phyloP scores from a whole-genome alignment of 768 basidiomycete species.

The Exidia glandulosa region DNA sequence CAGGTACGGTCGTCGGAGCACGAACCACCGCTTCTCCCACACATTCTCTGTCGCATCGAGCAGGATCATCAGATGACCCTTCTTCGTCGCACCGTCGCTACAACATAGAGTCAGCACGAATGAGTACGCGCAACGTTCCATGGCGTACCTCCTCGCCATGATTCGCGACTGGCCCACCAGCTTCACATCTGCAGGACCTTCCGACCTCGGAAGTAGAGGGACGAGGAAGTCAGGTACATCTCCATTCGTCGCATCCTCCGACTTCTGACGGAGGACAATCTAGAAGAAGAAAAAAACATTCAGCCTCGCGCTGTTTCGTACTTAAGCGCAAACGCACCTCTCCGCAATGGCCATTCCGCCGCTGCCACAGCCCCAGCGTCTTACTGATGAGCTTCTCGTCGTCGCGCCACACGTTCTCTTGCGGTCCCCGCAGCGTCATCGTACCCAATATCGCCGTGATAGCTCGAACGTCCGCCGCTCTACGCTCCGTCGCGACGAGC shows the following conservation, averaged over 20 bases:
- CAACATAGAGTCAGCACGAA: too few species aligned
- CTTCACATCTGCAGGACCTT: constrained; percentile 45
- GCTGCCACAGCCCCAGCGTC: constrained; percentile 74
- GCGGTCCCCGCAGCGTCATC: constrained; percentile 14
- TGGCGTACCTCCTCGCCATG: too few species aligned
- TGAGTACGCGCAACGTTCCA: too few species aligned
- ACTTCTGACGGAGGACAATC: constrained; percentile 72
- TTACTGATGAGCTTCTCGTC: constrained; percentile 48
- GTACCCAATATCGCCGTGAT: constrained; percentile 58
- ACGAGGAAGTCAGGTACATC: constrained; percentile 24
- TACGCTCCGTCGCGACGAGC: constrained; percentile 57
- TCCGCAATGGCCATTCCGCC: constrained; percentile 61
- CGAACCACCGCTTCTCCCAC: constrained; percentile 84
- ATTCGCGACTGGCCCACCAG: constrained; percentile 63
- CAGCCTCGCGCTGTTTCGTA: constrained; percentile 5
- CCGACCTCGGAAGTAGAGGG: constrained; percentile 23
- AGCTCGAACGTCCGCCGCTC: constrained; percentile 84
- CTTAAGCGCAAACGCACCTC: constrained; percentile 39
- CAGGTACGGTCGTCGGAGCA: constrained; percentile 82
- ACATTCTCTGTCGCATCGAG: constrained; percentile 65
- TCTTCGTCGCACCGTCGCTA: constrained; percentile 77
- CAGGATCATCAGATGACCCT: constrained; percentile 71
- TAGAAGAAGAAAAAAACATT: constrained; percentile 26
- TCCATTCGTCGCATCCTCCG: constrained; percentile 54
- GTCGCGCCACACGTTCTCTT: constrained; percentile 50